A percentile compares a stretch with the other conserved stretches of the same genome.
Conservation (phyloP, 768 basidiomycete genomes). For the Krasilnikovozyma curviuscula region DNA sequence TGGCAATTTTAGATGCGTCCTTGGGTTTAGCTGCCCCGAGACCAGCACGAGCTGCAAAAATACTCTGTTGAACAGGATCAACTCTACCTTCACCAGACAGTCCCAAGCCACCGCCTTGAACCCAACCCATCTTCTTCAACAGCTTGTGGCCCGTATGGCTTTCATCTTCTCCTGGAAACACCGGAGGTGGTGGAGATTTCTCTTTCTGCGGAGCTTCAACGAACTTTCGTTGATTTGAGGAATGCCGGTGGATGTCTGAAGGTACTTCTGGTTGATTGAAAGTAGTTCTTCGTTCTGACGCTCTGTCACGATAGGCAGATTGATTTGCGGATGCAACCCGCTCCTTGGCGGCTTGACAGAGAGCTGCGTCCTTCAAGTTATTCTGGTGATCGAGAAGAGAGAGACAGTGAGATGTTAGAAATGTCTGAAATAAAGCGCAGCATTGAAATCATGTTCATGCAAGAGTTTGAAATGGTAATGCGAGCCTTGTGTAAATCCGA, state of each 20-base stretch:
- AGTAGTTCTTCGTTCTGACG: slow-evolving; percentile 69
- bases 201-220: slow-evolving; percentile 44
- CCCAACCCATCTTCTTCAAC: slow-evolving; percentile 12
- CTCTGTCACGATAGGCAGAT: slow-evolving; percentile 68
- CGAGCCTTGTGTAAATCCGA: slow-evolving; percentile 88
- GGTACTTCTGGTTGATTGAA: slow-evolving; percentile 86
- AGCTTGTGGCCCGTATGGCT: slow-evolving; percentile 9
- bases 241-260: slow-evolving; percentile 32
- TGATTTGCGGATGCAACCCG: slow-evolving; percentile 29
- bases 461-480: too few relatives aligned
- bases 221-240: slow-evolving; percentile 32
- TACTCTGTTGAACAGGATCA: slow-evolving; percentile 1
- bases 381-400: slow-evolving; percentile 36
- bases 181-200: slow-evolving; percentile 42
- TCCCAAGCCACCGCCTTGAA: slow-evolving; percentile 2
- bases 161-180: slow-evolving; percentile 16
- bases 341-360: slow-evolving; percentile 45
- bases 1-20: neutral
- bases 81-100: slow-evolving; percentile 7
- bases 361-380: slow-evolving; percentile 44
- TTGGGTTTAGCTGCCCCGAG: slow-evolving; percentile 2
- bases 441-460: slow-evolving; percentile 20
- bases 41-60: neutral
- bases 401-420: neutral
- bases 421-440: slow-evolving; percentile 19